Base-by-base conservation (phyloP, 805 yeast genomes). In the Kuraishia molischiana region DNA sequence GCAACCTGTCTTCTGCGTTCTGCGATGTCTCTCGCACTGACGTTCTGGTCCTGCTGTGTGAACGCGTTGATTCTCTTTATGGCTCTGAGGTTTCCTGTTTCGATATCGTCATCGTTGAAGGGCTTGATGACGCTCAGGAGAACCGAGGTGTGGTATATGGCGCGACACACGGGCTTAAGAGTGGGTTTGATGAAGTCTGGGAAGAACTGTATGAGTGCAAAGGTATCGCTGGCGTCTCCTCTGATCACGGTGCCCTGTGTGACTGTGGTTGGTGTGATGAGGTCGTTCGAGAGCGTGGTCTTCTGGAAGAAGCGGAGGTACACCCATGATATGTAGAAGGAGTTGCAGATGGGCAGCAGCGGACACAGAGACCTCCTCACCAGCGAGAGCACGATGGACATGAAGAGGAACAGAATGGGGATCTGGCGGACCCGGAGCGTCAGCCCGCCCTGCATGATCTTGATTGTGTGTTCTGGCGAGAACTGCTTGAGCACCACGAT, bases 151-250 rank as follows among this genome's bases (percentile, higher is more conserved):
- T 61, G 57, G 45, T 66, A 74, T 19, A 60, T 39, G 4, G 51
- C 53, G 32, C 72, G 55, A 42, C 79, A 77, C 0, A 77, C 47
- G 1, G 77, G 74, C 24, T 64, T 62, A 35, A 85, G 53, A 19
- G 69, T 44, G 3, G 75, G 72, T 39, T 75, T 74, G 2, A 71
- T 26, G 1, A 71, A 53, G 35, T 67, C 75, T 1, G 97, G 97
- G 74, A 89, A 89, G 54, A 89, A 85, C 48, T 81, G 80, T 24
- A 79, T 78, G 44, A 89, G 67, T 39, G 84, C 77, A 64, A 89
- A 89, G 1, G 90, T 82, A 47, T 89, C 96, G 0, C 92, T 79
- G 0, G 96, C 95, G 56, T 87, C 96, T 29, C 97, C 96, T 20
- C 71, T 57, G 9, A 78, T 59, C 19, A 66, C 53, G 24, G 47